phyloP scores from a whole-genome alignment of 441 rosid species.

The Theobroma grandiflorum region DNA sequence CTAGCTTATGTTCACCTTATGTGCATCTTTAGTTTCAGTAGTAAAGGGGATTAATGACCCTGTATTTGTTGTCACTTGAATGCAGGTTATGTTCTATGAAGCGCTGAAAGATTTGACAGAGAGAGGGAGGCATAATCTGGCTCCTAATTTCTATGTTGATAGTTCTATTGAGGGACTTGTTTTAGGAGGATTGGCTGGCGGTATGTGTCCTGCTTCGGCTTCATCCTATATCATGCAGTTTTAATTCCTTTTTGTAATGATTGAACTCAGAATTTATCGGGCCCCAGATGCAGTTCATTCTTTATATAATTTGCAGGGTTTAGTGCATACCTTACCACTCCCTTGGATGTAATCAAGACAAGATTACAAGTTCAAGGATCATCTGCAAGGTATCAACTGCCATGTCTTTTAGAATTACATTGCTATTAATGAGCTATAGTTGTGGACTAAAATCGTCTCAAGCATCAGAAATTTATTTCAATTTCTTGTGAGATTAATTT shows the following conservation, averaged over 20 bases:
- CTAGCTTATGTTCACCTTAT: background rate
- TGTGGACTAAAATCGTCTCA: background rate
- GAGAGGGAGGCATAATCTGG: conserved; percentile 63
- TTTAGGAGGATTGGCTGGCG: conserved; percentile 95
- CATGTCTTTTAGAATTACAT: background rate
- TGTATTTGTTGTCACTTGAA: conserved; percentile 1
- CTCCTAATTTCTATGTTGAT: conserved; percentile 46
- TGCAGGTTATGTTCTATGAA: conserved; percentile 90
- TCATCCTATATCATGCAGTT: background rate
- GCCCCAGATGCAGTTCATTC: conserved; percentile 2
- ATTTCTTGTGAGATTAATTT: background rate
- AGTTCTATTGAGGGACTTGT: conserved; percentile 79
- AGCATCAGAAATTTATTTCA: background rate
- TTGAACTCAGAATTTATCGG: conserved; percentile 8
- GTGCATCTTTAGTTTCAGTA: background rate
- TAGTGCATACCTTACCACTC: conserved; percentile 90
- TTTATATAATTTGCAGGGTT: conserved; percentile 56
- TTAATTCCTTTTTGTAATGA: conserved; percentile 3
- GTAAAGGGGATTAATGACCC: conserved; percentile 3
- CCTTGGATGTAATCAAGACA: conserved; percentile 91
- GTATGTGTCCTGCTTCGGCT: conserved; percentile 52
- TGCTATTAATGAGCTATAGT: background rate
- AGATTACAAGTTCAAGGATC: conserved; percentile 95
- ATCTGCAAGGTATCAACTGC: conserved; percentile 59
- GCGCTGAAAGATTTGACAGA: conserved; percentile 69